These are phyloP conservation scores for Urochloa ruziziensis DNA, from an alignment of 176 grass and related monocot genomes.

Conservation along the genomic window DNA sequence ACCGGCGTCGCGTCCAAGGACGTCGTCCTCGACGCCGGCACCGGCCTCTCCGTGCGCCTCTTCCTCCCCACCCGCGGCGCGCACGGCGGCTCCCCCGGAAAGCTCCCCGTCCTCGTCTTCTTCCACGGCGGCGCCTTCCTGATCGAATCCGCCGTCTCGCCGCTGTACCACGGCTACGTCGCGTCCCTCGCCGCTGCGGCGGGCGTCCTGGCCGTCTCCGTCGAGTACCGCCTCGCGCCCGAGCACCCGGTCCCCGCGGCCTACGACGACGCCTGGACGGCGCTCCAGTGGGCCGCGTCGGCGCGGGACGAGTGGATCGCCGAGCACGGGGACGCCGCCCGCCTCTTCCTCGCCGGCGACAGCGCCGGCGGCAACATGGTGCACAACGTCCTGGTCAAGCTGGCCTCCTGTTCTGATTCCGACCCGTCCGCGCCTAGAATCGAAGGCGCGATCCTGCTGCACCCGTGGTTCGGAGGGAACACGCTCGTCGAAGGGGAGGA, in stretches of 20 bases:
- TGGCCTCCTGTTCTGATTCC: not conserved
- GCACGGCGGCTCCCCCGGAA: not conserved
- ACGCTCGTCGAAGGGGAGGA: constrained; percentile 24
- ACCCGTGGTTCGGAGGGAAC: constrained; percentile 50
- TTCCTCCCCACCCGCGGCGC: constrained; percentile 31
- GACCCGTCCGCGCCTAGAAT: constrained; percentile 1
- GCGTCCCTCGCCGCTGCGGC: constrained; percentile 50
- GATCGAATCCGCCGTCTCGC: constrained; percentile 41
- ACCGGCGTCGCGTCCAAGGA: constrained; percentile 63
- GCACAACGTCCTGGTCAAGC: constrained; percentile 41
- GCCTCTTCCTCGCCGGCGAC: constrained; percentile 63
- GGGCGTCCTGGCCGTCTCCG: constrained; percentile 40
- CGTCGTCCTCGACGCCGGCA: constrained; percentile 37
- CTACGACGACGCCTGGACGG: constrained; percentile 56
- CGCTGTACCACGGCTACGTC: constrained; percentile 49
- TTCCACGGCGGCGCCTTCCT: constrained; percentile 64
- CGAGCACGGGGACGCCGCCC: constrained; percentile 41
- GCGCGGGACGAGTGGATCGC: constrained; percentile 49
- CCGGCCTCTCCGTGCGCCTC: constrained; percentile 42
- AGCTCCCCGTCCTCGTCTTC: constrained; percentile 63
- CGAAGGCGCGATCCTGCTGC: constrained; percentile 41
- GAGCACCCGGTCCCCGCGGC: constrained; percentile 47
- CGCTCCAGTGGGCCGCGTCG: constrained; percentile 31
- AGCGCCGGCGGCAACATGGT: constrained; percentile 72
- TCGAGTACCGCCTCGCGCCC: constrained; percentile 54